Base-by-base conservation (phyloP, 2,329 filamentous ascomycete species). In the Drechslerella dactyloides region DNA sequence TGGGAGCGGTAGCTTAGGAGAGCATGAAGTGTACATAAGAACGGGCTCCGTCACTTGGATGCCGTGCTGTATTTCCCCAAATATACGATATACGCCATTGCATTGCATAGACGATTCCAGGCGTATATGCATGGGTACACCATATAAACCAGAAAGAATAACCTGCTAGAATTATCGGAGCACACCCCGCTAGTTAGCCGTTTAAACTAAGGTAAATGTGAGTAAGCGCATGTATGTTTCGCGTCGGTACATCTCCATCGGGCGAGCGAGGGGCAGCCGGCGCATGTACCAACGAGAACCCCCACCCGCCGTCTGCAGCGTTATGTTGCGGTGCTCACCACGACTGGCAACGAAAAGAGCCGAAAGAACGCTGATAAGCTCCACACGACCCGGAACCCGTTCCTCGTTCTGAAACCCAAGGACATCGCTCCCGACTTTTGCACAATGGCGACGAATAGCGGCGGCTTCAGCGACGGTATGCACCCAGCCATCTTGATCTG, bases 401-500 rank as follows among this genome's bases (percentile, higher is more conserved):
- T 46, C 50, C 51, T 44, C 57, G 46, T 53, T 27, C 48, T 56
- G 17, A 23, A 35, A 59, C 52, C n/a, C 55, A 53, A 19, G 58
- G 40, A 23, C 27, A 19, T 54, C 35, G 55, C 50, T 33, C 13
- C 44, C 42, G 33, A 33, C 37, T 24, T 53, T 52, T 50, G 44
- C 21, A 27, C 37, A 33, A 70, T 70, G 66, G 66, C 66, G 54
- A 70, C 51, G 48, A 70, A 70, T 63, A 70, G 66, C 66, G 65
- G 65, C 53, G 66, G 59, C 48, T 70, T 70, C 51, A 70, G 56
- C 54, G 66, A 70, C 66, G 66, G 66, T 70, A 58, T 37, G 46
- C 46, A 13, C 11, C 3, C 6, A 21, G 10, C 46, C 6, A n/a
- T 13, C 23, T 51, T 4, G 3, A 13, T 27, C 11, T 51, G 19